Evolutionary conservation across 2,329 filamentous ascomycete species (phyloP).

Genomic region (Phyllosticta ampelicida): DNA sequence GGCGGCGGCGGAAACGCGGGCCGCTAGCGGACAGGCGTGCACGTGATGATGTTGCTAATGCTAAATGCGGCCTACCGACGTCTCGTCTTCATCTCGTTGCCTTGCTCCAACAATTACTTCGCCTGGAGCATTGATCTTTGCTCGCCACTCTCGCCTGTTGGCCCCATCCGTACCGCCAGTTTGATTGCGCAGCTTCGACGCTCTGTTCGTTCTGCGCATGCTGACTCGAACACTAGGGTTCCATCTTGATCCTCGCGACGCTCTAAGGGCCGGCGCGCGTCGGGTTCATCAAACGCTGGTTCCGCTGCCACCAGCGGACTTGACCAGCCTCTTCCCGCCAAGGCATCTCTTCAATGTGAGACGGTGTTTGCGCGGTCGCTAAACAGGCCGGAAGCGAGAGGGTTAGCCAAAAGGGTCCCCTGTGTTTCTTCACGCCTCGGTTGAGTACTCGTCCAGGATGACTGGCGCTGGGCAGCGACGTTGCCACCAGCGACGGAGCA

Average conservation of each 20-base stretch:
- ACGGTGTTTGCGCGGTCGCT: background rate
- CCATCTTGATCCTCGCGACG: background rate
- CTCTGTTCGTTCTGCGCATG: background rate
- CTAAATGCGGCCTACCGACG: background rate
- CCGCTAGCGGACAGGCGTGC: background rate
- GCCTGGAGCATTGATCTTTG: background rate
- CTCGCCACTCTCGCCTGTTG: background rate
- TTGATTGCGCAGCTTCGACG: background rate
- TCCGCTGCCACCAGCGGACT: background rate
- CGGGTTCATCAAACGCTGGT: background rate
- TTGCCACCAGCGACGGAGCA: background rate
- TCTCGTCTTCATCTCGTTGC: background rate
- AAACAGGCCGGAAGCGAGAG: background rate
- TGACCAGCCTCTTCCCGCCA: background rate
- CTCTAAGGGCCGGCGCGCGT: background rate
- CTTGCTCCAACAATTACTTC: background rate
- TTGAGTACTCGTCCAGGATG: background rate
- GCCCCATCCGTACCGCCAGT: background rate
- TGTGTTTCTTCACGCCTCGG: background rate
- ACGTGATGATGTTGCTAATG: background rate
- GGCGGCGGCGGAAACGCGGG: background rate
- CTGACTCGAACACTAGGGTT: background rate
- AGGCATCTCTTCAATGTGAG: background rate
- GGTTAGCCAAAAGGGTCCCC: background rate
- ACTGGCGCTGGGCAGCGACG: constrained; percentile 5